Evolutionary conservation across 2,329 filamentous ascomycete genomes (phyloP), one percentile per base, ranked within the genome.

Genomic region (Colletotrichum endophyticum): DNA sequence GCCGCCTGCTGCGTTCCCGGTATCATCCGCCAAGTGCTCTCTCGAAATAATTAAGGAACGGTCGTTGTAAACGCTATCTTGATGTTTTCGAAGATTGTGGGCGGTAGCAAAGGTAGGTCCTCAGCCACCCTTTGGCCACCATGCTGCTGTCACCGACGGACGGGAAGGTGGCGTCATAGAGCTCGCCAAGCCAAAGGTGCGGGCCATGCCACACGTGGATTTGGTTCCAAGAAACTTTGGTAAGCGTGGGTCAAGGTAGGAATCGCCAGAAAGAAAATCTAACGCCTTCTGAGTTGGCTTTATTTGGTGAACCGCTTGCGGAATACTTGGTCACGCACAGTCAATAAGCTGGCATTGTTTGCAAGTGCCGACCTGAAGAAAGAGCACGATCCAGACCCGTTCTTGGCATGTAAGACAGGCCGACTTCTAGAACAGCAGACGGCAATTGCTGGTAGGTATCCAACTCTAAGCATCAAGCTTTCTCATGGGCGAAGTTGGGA

Each of bases 51-150:
- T n/a, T n/a, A n/a, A n/a, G n/a, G n/a, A n/a, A n/a, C n/a, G n/a
- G n/a, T n/a, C n/a, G n/a, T n/a, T n/a, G n/a, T n/a, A n/a, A n/a
- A n/a, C n/a, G n/a, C 6, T 22, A 7, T 53, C 11, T 53, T 53
- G 44, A 22, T 53, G 44, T 53, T 8, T 53, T 6, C 44, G 44
- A 53, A 53, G 11, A 53, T 22, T 22, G 19, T 5, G 44, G 44
- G 6, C 11, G 2, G 44, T 8, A n/a, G n/a, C n/a, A n/a, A n/a
- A n/a, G n/a, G n/a, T n/a, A 13, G 3, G 6, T 2, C 13, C 8
- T 6, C n/a, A 49, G 39, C 39, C 19, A 4, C 19, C 44, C 44
- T 53, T 13, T 2, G 22, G 44, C 44, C 44, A 44, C 16, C 39
- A 49, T 19, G 19, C 44, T 53, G 44, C 44, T 22, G 44, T 53